Conservation (phyloP, 2,329 filamentous ascomycete genomes). For the Daldinia sp. region DNA sequence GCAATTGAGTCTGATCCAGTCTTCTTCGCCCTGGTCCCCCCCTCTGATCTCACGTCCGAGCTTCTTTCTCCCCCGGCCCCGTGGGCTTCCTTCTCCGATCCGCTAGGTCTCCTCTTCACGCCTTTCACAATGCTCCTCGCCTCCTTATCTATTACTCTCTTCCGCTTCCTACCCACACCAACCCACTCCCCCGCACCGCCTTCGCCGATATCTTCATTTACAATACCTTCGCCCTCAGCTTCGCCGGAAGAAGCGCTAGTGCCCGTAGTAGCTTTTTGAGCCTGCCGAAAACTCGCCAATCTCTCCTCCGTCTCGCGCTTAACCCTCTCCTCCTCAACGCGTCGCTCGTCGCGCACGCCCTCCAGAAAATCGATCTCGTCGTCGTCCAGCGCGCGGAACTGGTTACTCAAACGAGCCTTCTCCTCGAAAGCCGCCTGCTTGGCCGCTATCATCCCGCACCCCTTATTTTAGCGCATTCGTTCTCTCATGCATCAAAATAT, state of each 20-base stretch:
- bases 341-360: conserved; percentile 63
- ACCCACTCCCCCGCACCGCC: conserved; percentile 53
- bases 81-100: conserved; percentile 54
- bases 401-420: conserved; percentile 76
- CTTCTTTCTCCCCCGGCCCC: conserved; percentile 11
- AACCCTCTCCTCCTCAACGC: conserved; percentile 66
- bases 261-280: conserved; percentile 54
- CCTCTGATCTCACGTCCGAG: conserved; percentile 28
- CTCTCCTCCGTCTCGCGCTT: conserved; percentile 68
- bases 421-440: conserved; percentile 89
- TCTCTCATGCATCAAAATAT: neutral
- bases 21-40: conserved; percentile 48
- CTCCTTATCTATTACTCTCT: conserved; percentile 54
- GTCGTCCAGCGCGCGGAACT: conserved; percentile 82
- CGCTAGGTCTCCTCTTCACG: conserved; percentile 55
- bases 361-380: conserved; percentile 83
- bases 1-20: neutral
- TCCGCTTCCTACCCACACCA: conserved; percentile 54
- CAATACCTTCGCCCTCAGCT: conserved; percentile 29
- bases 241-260: conserved; percentile 30
- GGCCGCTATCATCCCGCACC: conserved; percentile 61
- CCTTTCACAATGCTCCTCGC: conserved; percentile 47
- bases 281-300: conserved; percentile 66
- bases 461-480: neutral
- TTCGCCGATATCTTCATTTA: conserved; percentile 37